These are phyloP conservation scores for Hyaloscypha variabilis DNA, from an alignment of 495 filamentous ascomycete genomes.

Conservation along the genomic window DNA sequence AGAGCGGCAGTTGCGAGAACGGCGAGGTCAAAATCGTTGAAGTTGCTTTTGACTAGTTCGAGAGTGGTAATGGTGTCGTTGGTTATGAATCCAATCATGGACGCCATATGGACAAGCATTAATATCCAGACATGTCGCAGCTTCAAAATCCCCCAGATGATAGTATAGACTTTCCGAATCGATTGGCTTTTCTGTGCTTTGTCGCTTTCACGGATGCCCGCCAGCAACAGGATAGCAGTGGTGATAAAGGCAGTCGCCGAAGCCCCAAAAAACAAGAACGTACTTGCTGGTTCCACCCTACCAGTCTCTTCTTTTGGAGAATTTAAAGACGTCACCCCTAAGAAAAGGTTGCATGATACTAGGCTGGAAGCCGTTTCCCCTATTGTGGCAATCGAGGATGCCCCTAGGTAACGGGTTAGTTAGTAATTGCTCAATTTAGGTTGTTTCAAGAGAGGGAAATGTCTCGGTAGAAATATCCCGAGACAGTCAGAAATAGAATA, in stretches of 20 bases:
- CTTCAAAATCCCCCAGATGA: conserved; percentile 14
- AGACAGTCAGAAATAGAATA: not conserved
- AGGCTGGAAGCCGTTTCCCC: conserved; percentile 11
- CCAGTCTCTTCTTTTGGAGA: conserved; percentile 4
- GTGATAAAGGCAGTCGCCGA: conserved; percentile 8
- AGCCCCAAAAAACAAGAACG: conserved; percentile 12
- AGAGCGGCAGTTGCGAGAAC: conserved; percentile 7
- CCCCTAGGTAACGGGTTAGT: conserved; percentile 2
- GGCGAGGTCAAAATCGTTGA: conserved; percentile 14
- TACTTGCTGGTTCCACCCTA: conserved; percentile 3
- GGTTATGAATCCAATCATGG: conserved; percentile 13
- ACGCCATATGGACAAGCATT: conserved; percentile 12
- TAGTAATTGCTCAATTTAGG: not conserved
- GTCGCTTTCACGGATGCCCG: not conserved
- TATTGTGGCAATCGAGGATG: conserved; percentile 5
- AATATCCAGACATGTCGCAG: conserved; percentile 14
- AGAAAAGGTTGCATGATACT: conserved; percentile 10
- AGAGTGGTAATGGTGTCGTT: conserved; percentile 16
- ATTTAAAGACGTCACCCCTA: conserved; percentile 13
- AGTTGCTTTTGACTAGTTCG: conserved; percentile 10
- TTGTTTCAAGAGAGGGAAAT: not conserved
- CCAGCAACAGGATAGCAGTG: conserved; percentile 13
- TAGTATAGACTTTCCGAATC: conserved; percentile 10
- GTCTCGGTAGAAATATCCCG: not conserved
- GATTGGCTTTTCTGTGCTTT: conserved; percentile 7